Conservation (phyloP, 352 stramenopile species). For the Globisporangium heterothallicum region DNA sequence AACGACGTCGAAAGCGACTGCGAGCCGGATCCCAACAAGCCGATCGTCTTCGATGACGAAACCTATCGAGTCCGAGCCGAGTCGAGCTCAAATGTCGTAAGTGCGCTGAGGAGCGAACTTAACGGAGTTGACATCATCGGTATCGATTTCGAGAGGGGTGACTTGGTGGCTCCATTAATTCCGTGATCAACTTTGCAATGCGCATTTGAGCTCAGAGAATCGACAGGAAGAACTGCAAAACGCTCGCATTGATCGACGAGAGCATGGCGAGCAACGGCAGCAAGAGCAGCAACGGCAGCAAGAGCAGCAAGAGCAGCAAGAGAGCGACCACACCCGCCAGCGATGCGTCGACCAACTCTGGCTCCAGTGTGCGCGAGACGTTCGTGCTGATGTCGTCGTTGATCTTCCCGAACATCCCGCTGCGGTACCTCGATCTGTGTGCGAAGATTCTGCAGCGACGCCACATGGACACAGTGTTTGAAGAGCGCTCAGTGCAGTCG, state of each 20-base stretch:
- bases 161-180: background rate
- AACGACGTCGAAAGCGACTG: background rate
- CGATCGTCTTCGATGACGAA: too few species aligned
- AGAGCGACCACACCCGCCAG: too few species aligned
- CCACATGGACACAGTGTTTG: slow-evolving; percentile 79
- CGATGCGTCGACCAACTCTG: slow-evolving; percentile 1
- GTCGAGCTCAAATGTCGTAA: background rate
- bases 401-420: slow-evolving; percentile 50
- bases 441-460: slow-evolving; percentile 63
- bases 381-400: slow-evolving; percentile 81
- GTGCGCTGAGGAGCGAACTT: background rate
- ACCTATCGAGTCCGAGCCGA: background rate
- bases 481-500: slow-evolving; percentile 62
- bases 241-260: too few species aligned
- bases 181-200: background rate
- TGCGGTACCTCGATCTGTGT: slow-evolving; percentile 66
- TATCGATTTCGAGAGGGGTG: background rate
- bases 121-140: background rate
- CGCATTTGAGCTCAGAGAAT: too few species aligned
- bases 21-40: too few species aligned
- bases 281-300: background rate
- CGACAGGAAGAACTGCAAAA: too few species aligned
- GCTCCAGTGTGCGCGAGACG: slow-evolving; percentile 68
- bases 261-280: background rate
- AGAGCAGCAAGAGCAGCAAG: background rate